These are phyloP conservation scores for Kurtzmaniella quercitrusa DNA, from an alignment of 1,139 yeast genomes.

Conservation along the genomic window DNA sequence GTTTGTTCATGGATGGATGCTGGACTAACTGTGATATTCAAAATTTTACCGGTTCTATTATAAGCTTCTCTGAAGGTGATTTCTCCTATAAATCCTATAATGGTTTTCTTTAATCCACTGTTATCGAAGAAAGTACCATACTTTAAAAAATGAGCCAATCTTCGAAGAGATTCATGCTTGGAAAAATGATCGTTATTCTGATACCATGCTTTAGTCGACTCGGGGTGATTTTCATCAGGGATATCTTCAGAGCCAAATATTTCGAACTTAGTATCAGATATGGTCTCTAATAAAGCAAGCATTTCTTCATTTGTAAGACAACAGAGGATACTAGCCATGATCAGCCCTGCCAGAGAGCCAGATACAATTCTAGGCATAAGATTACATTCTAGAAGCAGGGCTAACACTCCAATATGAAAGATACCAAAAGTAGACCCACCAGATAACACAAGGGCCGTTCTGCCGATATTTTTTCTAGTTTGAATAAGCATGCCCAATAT, in stretches of 20 bases:
- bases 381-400: constrained; percentile 69
- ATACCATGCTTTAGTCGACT: not conserved
- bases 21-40: constrained; percentile 52
- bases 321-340: constrained; percentile 84
- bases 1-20: constrained; percentile 64
- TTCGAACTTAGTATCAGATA: constrained; percentile 58
- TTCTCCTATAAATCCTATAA: constrained; percentile 81
- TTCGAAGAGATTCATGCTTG: constrained; percentile 19
- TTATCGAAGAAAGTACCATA: constrained; percentile 90
- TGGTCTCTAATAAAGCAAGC: constrained; percentile 46
- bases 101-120: constrained; percentile 63
- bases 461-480: constrained; percentile 85
- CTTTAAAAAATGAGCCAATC: constrained; percentile 54
- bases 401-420: constrained; percentile 86
- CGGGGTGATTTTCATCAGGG: not conserved
- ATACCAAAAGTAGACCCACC: constrained; percentile 97
- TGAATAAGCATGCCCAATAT: constrained; percentile 77
- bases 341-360: constrained; percentile 96
- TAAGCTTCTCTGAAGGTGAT: constrained; percentile 67
- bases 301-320: constrained; percentile 77
- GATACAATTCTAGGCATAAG: constrained; percentile 85
- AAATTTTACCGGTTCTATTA: constrained; percentile 54
- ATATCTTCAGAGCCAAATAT: constrained; percentile 49
- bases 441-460: constrained; percentile 86
- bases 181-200: not conserved